phyloP scores from a whole-genome alignment of 192 early-diverging fungal species.

The Podila clonocystis region DNA sequence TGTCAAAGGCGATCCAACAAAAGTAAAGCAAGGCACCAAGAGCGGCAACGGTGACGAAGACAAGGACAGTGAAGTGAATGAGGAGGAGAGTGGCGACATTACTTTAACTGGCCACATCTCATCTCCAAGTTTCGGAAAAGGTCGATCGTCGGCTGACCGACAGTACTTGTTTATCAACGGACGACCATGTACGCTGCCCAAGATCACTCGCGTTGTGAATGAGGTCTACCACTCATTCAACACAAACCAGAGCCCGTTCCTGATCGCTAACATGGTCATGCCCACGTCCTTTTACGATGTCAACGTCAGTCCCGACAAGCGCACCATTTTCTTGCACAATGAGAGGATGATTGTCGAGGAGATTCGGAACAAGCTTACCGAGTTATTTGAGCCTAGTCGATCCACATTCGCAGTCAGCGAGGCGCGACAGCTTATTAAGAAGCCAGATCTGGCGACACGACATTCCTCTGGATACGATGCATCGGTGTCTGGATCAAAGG shows the following conservation, averaged over 20 bases:
- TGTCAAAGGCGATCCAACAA: slow-evolving; percentile 31
- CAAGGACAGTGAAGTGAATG: not conserved
- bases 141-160: slow-evolving; percentile 79
- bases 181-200: slow-evolving; percentile 87
- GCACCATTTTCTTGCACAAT: slow-evolving; percentile 86
- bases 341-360: slow-evolving; percentile 69
- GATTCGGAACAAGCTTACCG: slow-evolving; percentile 58
- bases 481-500: not conserved
- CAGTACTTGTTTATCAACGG: slow-evolving; percentile 93
- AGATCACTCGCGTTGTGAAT: slow-evolving; percentile 81
- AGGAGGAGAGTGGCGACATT: slow-evolving; percentile 14
- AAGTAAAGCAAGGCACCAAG: not conserved
- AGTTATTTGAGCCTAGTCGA: slow-evolving; percentile 67
- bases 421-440: slow-evolving; percentile 39
- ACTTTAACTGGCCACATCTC: slow-evolving; percentile 64
- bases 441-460: slow-evolving; percentile 26
- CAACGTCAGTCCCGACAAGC: slow-evolving; percentile 95
- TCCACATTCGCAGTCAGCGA: slow-evolving; percentile 54
- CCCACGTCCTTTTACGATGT: slow-evolving; percentile 79
- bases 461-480: not conserved
- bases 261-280: slow-evolving; percentile 74
- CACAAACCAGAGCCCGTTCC: slow-evolving; percentile 81
- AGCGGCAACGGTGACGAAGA: not conserved
- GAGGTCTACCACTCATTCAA: slow-evolving; percentile 80
- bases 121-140: slow-evolving; percentile 70